Evolutionary conservation across 108 stramenopile genomes (phyloP).

Genomic region (Hondaea fermentalgiana): DNA sequence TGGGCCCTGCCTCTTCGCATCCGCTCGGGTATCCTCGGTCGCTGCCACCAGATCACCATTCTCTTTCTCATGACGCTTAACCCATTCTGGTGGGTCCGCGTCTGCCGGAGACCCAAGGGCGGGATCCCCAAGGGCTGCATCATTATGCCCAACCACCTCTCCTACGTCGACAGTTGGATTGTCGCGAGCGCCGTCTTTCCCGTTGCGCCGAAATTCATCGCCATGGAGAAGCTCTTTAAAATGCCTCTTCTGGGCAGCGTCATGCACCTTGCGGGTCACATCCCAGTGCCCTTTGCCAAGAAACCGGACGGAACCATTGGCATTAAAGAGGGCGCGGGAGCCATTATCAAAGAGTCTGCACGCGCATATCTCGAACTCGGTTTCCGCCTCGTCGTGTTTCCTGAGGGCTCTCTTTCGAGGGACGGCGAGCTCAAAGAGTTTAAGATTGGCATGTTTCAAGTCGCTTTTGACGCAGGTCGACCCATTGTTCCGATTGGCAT

Average conservation of each 20-base stretch:
- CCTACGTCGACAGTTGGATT: constrained; percentile 1
- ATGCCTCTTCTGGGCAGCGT: neutral
- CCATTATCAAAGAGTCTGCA: neutral
- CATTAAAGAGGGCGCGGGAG: neutral
- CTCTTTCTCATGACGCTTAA: neutral
- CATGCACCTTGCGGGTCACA: constrained; percentile 2
- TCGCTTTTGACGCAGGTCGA: neutral
- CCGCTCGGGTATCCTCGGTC: neutral
- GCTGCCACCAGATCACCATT: neutral
- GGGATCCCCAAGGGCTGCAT: neutral
- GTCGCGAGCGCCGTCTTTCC: neutral
- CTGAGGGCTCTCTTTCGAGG: neutral
- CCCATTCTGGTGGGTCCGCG: neutral
- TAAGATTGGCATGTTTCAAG: neutral
- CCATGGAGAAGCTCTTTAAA: neutral
- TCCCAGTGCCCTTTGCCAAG: neutral
- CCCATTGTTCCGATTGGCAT: neutral
- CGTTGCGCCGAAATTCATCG: neutral
- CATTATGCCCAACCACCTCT: neutral
- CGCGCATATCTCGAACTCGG: neutral
- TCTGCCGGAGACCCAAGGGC: neutral
- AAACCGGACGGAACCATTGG: neutral
- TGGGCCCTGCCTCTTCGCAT: neutral
- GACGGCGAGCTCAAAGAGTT: neutral
- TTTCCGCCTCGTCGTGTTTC: neutral